Evolutionary conservation across 805 yeast species (phyloP), one percentile per base, ranked within the genome.

Genomic region (Wickerhamomyces chambardii): DNA sequence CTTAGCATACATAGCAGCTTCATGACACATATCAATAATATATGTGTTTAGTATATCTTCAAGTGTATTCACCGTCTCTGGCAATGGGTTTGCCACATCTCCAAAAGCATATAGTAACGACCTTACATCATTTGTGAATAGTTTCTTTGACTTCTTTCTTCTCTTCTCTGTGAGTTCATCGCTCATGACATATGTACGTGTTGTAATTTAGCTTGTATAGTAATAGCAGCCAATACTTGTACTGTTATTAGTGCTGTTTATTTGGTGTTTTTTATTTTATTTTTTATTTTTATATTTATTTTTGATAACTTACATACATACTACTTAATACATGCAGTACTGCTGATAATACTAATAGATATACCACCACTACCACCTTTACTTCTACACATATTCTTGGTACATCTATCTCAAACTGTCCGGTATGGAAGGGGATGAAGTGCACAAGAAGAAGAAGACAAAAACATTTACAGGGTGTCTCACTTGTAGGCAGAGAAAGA

Each of bases 391-490:
- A n/a, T n/a, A n/a, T n/a, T n/a, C n/a, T n/a, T n/a, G n/a, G n/a
- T n/a, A n/a, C n/a, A n/a, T n/a, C n/a, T n/a, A n/a, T n/a, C n/a
- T n/a, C n/a, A n/a, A n/a, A n/a, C n/a, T n/a, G 22, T 19, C 3
- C 22, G 7, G 22, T 19, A 10, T 8, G 22, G 22, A 19, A 19
- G 22, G 10, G 22, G n/a, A 9, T 29, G 21, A 16, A 10, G 8
- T 17, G n/a, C n/a, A 15, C 6, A 32, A 36, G 29, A 50, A 45
- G 40, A 64, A 58, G 41, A 59, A 78, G 38, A 70, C 73, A 8
- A 87, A 86, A 51, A 78, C 92, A 0, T 86, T 84, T 50, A 77
- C 84, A 0, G 96, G 95, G 1, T 87, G 96, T 52, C 84, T 84
- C 64, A 84, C 95, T 0, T 86, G 96, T 49, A 67, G 95, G 30